Percentiles rank a stretch among this genome's conserved stretches.
phyloP scores from a whole-genome alignment of 345 rosid genomes.

The Eucalyptus cloeziana region DNA sequence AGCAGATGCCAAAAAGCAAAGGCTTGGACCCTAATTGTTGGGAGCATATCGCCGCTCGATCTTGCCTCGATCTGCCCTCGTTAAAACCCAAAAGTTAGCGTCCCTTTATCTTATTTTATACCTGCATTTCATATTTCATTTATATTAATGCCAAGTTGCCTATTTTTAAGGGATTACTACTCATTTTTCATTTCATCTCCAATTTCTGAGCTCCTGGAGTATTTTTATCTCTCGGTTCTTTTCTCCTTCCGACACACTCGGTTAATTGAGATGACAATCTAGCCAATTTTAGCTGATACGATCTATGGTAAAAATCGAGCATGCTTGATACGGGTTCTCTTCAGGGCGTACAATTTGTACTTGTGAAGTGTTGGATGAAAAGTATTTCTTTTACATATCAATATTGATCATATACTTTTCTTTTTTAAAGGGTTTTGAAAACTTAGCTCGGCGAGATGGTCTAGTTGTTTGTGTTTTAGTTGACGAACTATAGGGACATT shows the following conservation, averaged over 20 bases:
- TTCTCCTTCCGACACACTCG: background rate
- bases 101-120: background rate
- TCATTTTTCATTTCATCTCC: background rate
- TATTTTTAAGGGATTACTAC: background rate
- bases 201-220: background rate
- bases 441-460: background rate
- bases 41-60: slow-evolving; percentile 26
- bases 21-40: background rate
- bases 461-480: background rate
- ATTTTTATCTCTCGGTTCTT: background rate
- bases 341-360: background rate
- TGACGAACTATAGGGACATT: background rate
- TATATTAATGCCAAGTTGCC: background rate
- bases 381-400: background rate
- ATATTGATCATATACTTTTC: background rate
- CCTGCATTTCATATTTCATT: background rate
- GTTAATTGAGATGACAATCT: background rate
- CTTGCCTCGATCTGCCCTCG: slow-evolving; percentile 29
- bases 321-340: background rate
- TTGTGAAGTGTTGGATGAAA: background rate
- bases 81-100: slow-evolving; percentile 13
- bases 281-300: fast-evolving
- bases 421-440: background rate
- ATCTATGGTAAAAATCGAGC: background rate
- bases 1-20: background rate